Evolutionary conservation across 2,329 filamentous ascomycete species (phyloP).

Genomic region (Aureobasidium sp.): DNA sequence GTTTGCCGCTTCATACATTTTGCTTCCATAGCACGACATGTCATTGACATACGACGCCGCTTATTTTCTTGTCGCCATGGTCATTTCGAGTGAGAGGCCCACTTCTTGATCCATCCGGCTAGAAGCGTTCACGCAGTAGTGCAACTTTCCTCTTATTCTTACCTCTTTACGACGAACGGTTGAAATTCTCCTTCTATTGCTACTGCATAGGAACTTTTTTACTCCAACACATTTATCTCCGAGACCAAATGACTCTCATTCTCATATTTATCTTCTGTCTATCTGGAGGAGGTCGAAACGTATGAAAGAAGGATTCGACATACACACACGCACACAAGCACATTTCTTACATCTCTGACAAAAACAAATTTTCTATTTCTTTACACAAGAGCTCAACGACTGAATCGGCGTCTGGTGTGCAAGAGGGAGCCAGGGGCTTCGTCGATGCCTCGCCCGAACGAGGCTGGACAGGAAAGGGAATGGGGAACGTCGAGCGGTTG

Average conservation of each 20-base stretch:
- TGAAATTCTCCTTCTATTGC: constrained; percentile 2
- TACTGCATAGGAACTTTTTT: neutral
- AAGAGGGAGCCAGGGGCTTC: neutral
- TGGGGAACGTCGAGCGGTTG: constrained; percentile 1
- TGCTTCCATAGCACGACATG: neutral
- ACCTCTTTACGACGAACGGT: constrained; percentile 8
- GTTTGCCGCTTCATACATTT: neutral
- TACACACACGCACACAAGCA: constrained; percentile 2
- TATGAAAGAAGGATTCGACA: constrained; percentile 4
- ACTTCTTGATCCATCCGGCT: neutral
- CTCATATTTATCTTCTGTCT: constrained; percentile 8
- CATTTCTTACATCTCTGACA: neutral
- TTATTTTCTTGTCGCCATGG: neutral
- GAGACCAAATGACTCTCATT: constrained; percentile 10
- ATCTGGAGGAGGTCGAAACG: neutral
- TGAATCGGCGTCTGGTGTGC: constrained; percentile 3
- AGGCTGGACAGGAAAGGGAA: neutral
- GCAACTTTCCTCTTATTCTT: neutral
- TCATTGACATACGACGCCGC: neutral
- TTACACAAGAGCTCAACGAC: constrained; percentile 4
- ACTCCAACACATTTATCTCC: constrained; percentile 3
- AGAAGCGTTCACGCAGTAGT: neutral
- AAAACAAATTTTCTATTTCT: constrained; percentile 1
- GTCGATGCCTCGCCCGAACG: neutral
- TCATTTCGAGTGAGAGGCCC: neutral